These are phyloP conservation scores for Bodo saltans DNA, from an alignment of 78 protist genomes.

Conservation along the genomic window DNA sequence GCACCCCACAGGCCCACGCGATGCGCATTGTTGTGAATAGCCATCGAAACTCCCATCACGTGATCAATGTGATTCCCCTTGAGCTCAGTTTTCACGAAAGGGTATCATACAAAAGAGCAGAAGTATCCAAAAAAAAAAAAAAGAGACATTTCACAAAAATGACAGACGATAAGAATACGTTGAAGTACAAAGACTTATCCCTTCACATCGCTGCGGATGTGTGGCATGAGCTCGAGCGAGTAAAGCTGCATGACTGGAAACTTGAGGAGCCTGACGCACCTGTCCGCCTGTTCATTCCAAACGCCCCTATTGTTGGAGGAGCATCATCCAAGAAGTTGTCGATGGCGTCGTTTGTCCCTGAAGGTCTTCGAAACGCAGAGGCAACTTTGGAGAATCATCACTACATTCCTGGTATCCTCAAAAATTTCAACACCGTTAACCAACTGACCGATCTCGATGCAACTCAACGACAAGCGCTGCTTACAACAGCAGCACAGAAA, in stretches of 20 bases:
- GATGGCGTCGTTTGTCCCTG: not conserved
- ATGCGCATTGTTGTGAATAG: no score
- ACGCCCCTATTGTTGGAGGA: not conserved
- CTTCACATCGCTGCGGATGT: not conserved
- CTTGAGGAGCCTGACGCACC: not conserved
- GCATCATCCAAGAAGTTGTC: not conserved
- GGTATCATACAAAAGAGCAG: no score
- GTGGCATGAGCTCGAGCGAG: conserved; percentile 19
- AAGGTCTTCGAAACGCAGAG: not conserved
- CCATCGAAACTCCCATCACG: no score
- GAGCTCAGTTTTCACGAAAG: no score
- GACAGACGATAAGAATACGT: not conserved
- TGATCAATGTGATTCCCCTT: no score
- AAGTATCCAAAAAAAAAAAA: no score
- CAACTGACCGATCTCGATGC: conserved; percentile 8
- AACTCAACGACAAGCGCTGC: not conserved
- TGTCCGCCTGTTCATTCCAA: not conserved
- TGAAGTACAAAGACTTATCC: not conserved
- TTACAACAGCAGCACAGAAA: not conserved
- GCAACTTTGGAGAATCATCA: not conserved
- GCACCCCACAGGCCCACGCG: no score
- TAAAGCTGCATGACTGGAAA: not conserved
- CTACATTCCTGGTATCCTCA: not conserved
- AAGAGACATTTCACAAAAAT: not conserved
- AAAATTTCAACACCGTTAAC: conserved; percentile 27